Evolutionary conservation across 805 yeast species (phyloP).

Genomic region (Debaryomyces prosopidis): DNA sequence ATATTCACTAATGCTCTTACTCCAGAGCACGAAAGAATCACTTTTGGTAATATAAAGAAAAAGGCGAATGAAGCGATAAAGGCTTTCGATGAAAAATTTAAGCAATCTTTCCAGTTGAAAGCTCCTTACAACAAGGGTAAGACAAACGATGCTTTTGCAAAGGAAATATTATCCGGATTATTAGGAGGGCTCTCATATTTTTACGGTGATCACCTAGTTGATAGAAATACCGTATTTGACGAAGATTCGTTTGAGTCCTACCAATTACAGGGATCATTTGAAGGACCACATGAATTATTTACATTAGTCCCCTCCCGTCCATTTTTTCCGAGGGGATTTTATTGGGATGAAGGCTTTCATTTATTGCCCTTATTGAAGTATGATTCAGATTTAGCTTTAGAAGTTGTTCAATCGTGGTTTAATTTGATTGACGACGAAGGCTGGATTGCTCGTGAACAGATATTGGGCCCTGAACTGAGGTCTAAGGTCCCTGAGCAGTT

Average conservation of each 20-base stretch:
- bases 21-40: conserved; percentile 35
- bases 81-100: conserved; percentile 55
- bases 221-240: conserved; percentile 64
- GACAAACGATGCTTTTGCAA: conserved; percentile 58
- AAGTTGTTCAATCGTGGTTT: conserved; percentile 87
- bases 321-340: conserved; percentile 94
- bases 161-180: conserved; percentile 77
- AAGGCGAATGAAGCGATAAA: conserved; percentile 32
- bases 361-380: conserved; percentile 77
- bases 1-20: conserved; percentile 53
- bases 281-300: conserved; percentile 78
- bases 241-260: conserved; percentile 66
- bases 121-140: conserved; percentile 52
- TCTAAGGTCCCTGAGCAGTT: conserved; percentile 83
- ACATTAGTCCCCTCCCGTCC: conserved; percentile 90
- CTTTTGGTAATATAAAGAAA: conserved; percentile 32
- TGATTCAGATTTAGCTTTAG: conserved; percentile 80
- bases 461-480: conserved; percentile 88
- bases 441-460: conserved; percentile 96
- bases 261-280: conserved; percentile 54
- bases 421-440: conserved; percentile 82
- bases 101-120: conserved; percentile 46
- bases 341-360: conserved; percentile 99
- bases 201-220: conserved; percentile 81
- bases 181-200: conserved; percentile 90